phyloP scores from a whole-genome alignment of 2,329 filamentous ascomycete species.

The Fusarium brevicatenulatum region DNA sequence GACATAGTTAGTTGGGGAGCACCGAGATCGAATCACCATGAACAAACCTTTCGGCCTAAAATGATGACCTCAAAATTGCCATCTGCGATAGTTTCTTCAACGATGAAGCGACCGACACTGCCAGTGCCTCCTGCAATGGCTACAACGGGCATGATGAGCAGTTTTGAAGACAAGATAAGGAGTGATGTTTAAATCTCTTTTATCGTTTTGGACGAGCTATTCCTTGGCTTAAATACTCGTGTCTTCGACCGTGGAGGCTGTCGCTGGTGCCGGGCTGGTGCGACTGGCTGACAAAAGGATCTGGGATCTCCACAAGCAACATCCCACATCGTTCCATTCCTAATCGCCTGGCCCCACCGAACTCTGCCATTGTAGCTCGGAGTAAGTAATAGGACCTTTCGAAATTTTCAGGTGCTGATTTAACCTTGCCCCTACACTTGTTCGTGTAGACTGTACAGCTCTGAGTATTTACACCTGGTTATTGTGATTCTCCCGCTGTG shows the following conservation, averaged over 20 bases:
- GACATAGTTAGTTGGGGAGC: not conserved
- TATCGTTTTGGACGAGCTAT: rapidly evolving
- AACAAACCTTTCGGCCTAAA: not conserved
- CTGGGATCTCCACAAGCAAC: not conserved
- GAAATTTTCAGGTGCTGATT: not conserved
- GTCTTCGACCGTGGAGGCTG: not conserved
- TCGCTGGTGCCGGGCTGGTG: no score
- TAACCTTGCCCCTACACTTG: no score
- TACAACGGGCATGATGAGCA: not conserved
- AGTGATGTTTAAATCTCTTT: rapidly evolving
- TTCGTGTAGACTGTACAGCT: no score
- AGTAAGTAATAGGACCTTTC: not conserved
- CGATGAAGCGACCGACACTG: not conserved
- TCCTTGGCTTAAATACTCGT: not conserved
- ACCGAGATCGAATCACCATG: rapidly evolving
- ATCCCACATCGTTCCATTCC: not conserved
- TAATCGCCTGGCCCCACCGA: not conserved
- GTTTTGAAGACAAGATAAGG: not conserved
- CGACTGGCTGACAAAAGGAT: not conserved
- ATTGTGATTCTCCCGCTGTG: no score
- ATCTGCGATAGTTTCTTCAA: not conserved
- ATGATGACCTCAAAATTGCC: not conserved
- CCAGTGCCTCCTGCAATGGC: not conserved
- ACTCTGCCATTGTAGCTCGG: not conserved
- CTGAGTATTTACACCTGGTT: no score